Conservation (phyloP, 169 alveolate species). For the Plasmodium vivax region DNA sequence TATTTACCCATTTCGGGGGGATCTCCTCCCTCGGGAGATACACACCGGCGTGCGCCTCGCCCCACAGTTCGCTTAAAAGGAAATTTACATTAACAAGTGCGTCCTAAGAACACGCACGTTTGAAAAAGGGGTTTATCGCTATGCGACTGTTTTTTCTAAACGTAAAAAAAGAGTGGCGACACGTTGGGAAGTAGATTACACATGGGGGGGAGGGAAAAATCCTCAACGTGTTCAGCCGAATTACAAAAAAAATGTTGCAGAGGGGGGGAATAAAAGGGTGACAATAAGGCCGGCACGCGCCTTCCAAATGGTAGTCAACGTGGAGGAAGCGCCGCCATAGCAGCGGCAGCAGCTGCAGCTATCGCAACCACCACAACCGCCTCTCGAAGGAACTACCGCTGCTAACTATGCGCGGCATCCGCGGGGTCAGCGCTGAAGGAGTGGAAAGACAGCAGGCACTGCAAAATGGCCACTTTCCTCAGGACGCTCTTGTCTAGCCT, state of each 20-base stretch:
- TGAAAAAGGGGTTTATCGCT: background rate
- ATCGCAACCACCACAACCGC: background rate
- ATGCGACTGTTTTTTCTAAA: background rate
- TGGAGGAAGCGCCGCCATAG: background rate
- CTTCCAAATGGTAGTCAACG: background rate
- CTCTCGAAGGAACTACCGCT: background rate
- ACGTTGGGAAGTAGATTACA: background rate
- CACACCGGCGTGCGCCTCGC: background rate
- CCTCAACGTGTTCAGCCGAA: background rate
- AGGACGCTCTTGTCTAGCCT: slow-evolving; percentile 67
- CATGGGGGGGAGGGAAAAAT: background rate
- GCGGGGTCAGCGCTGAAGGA: background rate
- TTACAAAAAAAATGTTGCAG: slow-evolving; percentile 7
- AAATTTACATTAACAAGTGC: background rate
- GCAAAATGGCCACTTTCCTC: slow-evolving; percentile 44
- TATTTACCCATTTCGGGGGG: slow-evolving; percentile 14
- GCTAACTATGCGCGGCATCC: background rate
- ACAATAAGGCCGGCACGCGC: background rate
- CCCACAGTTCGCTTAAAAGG: background rate
- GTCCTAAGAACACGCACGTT: background rate
- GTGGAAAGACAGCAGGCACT: slow-evolving; percentile 54
- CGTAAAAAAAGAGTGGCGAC: background rate
- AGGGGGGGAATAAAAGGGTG: slow-evolving; percentile 12
- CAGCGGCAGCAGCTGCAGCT: too few species aligned
- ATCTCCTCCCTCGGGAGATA: background rate